Evolutionary conservation across 495 filamentous ascomycete genomes (phyloP).

Genomic region (Penicillium paradoxum): DNA sequence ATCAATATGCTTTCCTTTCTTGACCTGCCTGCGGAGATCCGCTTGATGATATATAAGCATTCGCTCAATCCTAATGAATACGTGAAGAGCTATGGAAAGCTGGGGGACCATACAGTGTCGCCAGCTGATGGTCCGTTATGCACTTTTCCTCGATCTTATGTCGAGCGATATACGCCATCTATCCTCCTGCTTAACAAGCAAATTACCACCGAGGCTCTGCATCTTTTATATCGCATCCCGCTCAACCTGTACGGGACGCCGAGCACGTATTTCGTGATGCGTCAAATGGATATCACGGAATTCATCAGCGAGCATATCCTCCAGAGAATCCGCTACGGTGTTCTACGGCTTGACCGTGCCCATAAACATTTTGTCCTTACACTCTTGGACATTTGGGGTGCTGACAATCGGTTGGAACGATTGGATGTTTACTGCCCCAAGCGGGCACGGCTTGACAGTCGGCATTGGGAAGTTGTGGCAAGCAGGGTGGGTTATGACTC

Average conservation of each 20-base stretch:
- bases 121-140: slow-evolving; percentile 8
- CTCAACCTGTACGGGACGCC: slow-evolving; percentile 15
- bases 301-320: slow-evolving; percentile 19
- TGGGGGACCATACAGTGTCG: not conserved
- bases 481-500: slow-evolving; percentile 7
- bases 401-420: slow-evolving; percentile 8
- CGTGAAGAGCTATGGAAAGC: slow-evolving; percentile 10
- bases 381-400: slow-evolving; percentile 20
- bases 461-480: slow-evolving; percentile 13
- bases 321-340: slow-evolving; percentile 11
- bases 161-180: slow-evolving; percentile 12
- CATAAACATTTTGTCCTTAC: slow-evolving; percentile 18
- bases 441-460: not conserved
- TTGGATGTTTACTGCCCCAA: slow-evolving; percentile 17
- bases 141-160: slow-evolving; percentile 8
- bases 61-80: slow-evolving; percentile 16
- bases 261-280: slow-evolving; percentile 14
- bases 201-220: slow-evolving; percentile 16
- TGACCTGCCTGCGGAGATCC: slow-evolving; percentile 15
- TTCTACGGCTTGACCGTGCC: slow-evolving; percentile 6
- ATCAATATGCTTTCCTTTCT: not conserved
- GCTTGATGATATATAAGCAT: slow-evolving; percentile 12
- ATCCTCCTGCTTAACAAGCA: slow-evolving; percentile 18
- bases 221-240: slow-evolving; percentile 15
- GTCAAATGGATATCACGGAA: slow-evolving; percentile 20